phyloP scores from a whole-genome alignment of 371 early-diverging fungal species.

The Mortierella sp. region DNA sequence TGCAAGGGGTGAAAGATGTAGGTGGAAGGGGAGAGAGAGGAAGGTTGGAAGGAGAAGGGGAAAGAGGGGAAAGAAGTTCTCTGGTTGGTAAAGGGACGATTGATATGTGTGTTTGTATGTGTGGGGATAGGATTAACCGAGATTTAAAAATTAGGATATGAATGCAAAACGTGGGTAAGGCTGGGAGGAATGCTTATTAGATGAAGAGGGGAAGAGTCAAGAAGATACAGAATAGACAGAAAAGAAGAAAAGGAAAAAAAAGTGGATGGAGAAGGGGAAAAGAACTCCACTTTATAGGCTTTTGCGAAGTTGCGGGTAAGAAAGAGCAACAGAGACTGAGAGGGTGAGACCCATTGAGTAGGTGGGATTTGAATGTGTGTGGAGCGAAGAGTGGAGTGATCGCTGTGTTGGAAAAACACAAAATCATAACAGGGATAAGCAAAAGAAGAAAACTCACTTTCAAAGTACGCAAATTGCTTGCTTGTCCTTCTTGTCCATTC shows the following conservation, averaged over 20 bases:
- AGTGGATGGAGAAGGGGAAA: not conserved
- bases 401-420: constrained; percentile 7
- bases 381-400: constrained; percentile 2
- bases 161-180: not conserved
- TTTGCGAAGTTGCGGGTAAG: constrained; percentile 1
- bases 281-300: not conserved
- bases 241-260: constrained; percentile 1
- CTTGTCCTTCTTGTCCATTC: no score
- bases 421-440: not conserved
- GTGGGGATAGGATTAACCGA: not conserved
- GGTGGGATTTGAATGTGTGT: not conserved
- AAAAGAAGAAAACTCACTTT: no score
- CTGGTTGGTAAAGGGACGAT: not conserved
- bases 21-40: not conserved
- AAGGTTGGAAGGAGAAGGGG: not conserved
- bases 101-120: not conserved
- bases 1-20: not conserved
- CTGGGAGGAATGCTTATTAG: not conserved
- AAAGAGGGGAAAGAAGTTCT: not conserved
- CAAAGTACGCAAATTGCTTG: no score
- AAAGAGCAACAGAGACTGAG: no score
- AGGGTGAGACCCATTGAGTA: not conserved
- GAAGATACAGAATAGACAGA: not conserved
- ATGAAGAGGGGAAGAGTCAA: not conserved
- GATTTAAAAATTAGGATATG: not conserved